These are phyloP conservation scores for Kodamaea alishanica DNA, from an alignment of 1,139 yeast genomes.

Conservation along the genomic window DNA sequence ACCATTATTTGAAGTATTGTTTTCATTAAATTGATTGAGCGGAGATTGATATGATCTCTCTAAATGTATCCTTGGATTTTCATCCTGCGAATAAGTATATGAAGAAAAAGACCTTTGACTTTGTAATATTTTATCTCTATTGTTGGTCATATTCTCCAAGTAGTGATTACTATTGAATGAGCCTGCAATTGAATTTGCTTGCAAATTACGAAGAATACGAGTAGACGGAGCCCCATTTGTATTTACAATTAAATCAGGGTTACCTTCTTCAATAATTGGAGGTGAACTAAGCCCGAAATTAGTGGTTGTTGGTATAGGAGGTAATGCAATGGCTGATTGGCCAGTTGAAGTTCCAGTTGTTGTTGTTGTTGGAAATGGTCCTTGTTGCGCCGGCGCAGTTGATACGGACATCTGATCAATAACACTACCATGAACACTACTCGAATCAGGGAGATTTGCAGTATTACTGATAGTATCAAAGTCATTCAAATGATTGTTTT, in stretches of 20 bases:
- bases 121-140: constrained; percentile 11
- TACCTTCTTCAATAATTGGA: neutral
- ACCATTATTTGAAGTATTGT: constrained; percentile 5
- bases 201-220: no score
- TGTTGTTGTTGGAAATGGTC: constrained; percentile 2
- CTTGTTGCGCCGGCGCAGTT: neutral
- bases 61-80: constrained; percentile 4
- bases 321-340: no score
- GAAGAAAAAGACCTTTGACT: constrained; percentile 16
- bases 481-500: constrained; percentile 40
- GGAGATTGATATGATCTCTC: constrained; percentile 11
- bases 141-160: constrained; percentile 19
- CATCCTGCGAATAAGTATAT: constrained; percentile 13
- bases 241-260: neutral
- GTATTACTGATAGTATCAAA: constrained; percentile 14
- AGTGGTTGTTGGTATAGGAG: constrained; percentile 9
- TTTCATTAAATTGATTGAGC: constrained; percentile 2
- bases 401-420: constrained; percentile 1
- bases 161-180: constrained; percentile 22
- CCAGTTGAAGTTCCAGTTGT: neutral
- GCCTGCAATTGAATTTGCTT: constrained; percentile 14
- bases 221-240: no score
- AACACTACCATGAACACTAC: constrained; percentile 13
- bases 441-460: constrained; percentile 10
- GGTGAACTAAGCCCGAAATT: no score